Percentiles rank a stretch among this genome's conserved stretches.
Evolutionary conservation across 202 grass and related monocot species (phyloP).

Genomic region (Eragrostis tef): DNA sequence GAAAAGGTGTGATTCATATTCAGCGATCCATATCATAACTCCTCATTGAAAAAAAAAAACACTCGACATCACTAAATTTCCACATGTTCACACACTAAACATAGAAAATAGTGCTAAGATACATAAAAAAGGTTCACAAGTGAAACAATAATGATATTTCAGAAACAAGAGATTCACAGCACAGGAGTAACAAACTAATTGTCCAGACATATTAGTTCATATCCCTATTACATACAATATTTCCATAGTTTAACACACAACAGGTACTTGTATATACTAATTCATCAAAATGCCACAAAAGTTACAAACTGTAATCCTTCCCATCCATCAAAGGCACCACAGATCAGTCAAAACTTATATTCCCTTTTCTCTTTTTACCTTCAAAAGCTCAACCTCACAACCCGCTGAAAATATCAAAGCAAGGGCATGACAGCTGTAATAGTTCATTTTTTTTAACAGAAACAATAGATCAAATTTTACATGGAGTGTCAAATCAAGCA

Average conservation of each 20-base stretch:
- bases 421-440: background rate
- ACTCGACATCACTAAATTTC: background rate
- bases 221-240: constrained; percentile 11
- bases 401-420: background rate
- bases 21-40: background rate
- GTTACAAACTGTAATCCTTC: constrained; percentile 2
- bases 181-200: constrained; percentile 9
- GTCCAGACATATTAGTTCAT: background rate
- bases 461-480: background rate
- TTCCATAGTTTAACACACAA: background rate
- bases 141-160: background rate
- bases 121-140: background rate
- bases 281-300: background rate
- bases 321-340: background rate
- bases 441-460: background rate
- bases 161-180: constrained; percentile 5
- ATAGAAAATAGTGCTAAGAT: background rate
- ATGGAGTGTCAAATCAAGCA: background rate
- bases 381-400: background rate
- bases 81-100: background rate
- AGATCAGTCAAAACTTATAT: constrained; percentile 3
- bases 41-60: background rate
- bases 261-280: background rate
- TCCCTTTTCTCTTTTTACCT: background rate
- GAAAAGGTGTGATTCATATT: background rate